phyloP scores from a whole-genome alignment of 169 alveolate species.

The Besnoitia besnoiti region DNA sequence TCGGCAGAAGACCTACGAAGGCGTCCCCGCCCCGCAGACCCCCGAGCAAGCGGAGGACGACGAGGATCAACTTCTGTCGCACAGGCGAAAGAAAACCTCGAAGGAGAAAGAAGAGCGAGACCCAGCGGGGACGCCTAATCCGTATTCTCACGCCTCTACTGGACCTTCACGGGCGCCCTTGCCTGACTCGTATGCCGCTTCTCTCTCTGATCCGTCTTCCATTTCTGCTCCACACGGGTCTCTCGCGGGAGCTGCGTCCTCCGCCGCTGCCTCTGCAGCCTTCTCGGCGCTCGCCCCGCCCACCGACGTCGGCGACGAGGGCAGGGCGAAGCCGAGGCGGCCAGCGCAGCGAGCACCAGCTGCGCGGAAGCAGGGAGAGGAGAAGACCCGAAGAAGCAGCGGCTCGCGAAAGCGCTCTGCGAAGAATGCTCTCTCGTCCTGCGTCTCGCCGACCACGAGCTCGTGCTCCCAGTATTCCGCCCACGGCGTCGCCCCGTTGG shows the following conservation, averaged over 20 bases:
- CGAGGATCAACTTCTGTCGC: too few species aligned
- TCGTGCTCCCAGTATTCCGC: too few species aligned
- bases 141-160: too few species aligned
- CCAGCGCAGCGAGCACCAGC: not conserved
- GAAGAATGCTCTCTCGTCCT: not conserved
- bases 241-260: not conserved
- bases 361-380: not conserved
- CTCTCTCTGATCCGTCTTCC: not conserved
- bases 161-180: too few species aligned
- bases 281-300: not conserved
- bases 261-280: not conserved
- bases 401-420: not conserved
- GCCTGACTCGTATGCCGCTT: not conserved
- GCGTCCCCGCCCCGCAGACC: too few species aligned
- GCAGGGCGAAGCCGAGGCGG: not conserved
- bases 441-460: not conserved
- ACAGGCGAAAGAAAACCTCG: too few species aligned
- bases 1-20: too few species aligned
- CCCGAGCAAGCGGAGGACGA: too few species aligned
- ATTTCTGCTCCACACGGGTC: not conserved
- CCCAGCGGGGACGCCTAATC: too few species aligned
- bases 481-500: too few species aligned
- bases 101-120: too few species aligned
- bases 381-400: not conserved
- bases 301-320: not conserved